Evolutionary conservation across 352 stramenopile species (phyloP), one percentile per base, ranked within the genome.

Genomic region (Elongisporangium undulatum): DNA sequence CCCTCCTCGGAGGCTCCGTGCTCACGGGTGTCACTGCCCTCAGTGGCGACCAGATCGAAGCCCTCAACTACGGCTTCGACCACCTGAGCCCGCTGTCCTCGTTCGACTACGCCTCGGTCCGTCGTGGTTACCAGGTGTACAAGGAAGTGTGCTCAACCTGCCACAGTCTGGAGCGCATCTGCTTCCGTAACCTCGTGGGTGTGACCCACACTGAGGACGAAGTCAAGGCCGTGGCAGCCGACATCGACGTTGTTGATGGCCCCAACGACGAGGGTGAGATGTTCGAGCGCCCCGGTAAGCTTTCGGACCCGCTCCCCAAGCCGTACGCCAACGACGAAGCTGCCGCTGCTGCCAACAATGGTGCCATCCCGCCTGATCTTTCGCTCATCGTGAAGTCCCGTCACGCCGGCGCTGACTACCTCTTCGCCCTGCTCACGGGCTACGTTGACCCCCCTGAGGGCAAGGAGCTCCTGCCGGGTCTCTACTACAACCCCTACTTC

Each of bases 401-500:
- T 75, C 94, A 97, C 66, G 85, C 77, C 60, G 97, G 97, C 58
- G 82, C 90, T 34, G 95, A 99, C 79, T 99, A 99, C 77, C 77
- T 99, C 23, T 99, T 99, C 61, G 85, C 92, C 16, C 81, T 99
- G 21, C 77, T 99, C 55, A 99, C 96, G 55, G 97, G 97, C 53
- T 99, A 99, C 85, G 88, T 95, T 38, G 96, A 99, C 21, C 71
- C 95, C 17, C 97, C 94, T 56, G 89, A 94, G 69, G 91, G 92
- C 63, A 97, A 89, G 71, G 87, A 94, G 56, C 63, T 96, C 16
- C 68, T 89, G 38, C 63, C 67, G 16, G 88, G 89, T 22, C 85
- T 98, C 21, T 97, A 99, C 82, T 99, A 99, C 89, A 99, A 99
- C 82, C 97, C 97, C 29, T 99, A 99, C 86, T 99, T 99, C 64